Conservation (phyloP, 176 grass and related monocot species). For the Zea luxurians region DNA sequence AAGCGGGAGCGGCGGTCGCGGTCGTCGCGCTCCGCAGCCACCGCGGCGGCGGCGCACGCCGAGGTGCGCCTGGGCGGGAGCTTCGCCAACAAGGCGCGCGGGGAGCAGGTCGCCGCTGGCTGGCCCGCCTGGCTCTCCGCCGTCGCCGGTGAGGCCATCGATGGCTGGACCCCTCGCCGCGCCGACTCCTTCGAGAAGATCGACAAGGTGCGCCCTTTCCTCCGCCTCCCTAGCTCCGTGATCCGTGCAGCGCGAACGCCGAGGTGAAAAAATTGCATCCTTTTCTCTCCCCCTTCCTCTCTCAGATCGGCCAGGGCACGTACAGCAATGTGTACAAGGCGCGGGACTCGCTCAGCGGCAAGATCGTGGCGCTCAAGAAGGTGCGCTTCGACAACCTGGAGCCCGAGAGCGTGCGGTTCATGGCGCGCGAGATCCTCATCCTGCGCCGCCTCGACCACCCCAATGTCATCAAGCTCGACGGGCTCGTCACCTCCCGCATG, state of each 20-base stretch:
- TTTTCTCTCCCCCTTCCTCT: background rate
- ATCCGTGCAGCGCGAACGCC: constrained; percentile 34
- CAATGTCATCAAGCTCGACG: constrained; percentile 82
- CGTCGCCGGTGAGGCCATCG: constrained; percentile 80
- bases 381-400: constrained; percentile 87
- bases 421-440: constrained; percentile 87
- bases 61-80: constrained; percentile 55
- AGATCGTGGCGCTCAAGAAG: constrained; percentile 92
- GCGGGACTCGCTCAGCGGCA: constrained; percentile 60
- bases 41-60: constrained; percentile 1
- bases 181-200: constrained; percentile 93
- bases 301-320: constrained; percentile 79
- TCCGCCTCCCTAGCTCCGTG: constrained; percentile 10
- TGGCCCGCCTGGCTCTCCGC: constrained; percentile 89
- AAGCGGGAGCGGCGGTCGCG: constrained; percentile 46
- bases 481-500: constrained; percentile 76
- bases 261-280: constrained; percentile 7
- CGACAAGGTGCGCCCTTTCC: constrained; percentile 56
- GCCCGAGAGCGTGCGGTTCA: constrained; percentile 85
- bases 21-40: constrained; percentile 41
- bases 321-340: constrained; percentile 96
- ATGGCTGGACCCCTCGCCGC: constrained; percentile 71
- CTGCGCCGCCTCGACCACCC: constrained; percentile 75
- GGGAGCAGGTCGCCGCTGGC: constrained; percentile 82
- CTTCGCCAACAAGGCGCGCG: constrained; percentile 69